phyloP scores from a whole-genome alignment of 306 rosid species.

The Pueraria montana region DNA sequence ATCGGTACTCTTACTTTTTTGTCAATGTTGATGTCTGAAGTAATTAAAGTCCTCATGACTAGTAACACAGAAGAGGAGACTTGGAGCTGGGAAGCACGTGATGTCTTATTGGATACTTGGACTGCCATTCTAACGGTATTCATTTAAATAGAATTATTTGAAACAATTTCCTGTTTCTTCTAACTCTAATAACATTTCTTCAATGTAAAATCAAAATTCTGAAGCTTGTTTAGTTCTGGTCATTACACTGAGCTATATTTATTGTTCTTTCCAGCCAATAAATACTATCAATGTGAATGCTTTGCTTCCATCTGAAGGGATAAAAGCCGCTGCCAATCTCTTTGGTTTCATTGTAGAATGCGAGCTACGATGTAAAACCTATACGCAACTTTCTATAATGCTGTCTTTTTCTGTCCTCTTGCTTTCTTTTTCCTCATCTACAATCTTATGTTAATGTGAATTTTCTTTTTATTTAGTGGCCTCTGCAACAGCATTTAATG shows the following conservation, averaged over 20 bases:
- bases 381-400: conserved; percentile 38
- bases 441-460: conserved; percentile 41
- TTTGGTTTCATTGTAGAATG: conserved; percentile 84
- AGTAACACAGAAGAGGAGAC: conserved; percentile 78
- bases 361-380: conserved; percentile 78
- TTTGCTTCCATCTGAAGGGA: conserved; percentile 84
- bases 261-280: conserved; percentile 70
- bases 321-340: conserved; percentile 78
- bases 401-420: conserved; percentile 27
- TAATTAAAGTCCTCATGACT: conserved; percentile 76
- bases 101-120: conserved; percentile 89
- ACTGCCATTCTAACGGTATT: conserved; percentile 83
- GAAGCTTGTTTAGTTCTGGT: conserved; percentile 39
- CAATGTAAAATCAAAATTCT: conserved; percentile 30
- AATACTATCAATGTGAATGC: conserved; percentile 63
- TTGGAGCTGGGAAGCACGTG: conserved; percentile 99
- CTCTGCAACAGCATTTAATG: conserved; percentile 82
- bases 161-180: conserved; percentile 34
- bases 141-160: conserved; percentile 36
- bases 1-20: conserved; percentile 76
- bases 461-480: conserved; percentile 67
- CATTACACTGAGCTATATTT: conserved; percentile 37
- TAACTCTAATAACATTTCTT: conserved; percentile 19
- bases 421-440: conserved; percentile 40
- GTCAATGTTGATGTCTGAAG: conserved; percentile 84